Evolutionary conservation across 2,329 filamentous ascomycete species (phyloP), one percentile per base, ranked within the genome.

Genomic region (Epicoccum nigrum): DNA sequence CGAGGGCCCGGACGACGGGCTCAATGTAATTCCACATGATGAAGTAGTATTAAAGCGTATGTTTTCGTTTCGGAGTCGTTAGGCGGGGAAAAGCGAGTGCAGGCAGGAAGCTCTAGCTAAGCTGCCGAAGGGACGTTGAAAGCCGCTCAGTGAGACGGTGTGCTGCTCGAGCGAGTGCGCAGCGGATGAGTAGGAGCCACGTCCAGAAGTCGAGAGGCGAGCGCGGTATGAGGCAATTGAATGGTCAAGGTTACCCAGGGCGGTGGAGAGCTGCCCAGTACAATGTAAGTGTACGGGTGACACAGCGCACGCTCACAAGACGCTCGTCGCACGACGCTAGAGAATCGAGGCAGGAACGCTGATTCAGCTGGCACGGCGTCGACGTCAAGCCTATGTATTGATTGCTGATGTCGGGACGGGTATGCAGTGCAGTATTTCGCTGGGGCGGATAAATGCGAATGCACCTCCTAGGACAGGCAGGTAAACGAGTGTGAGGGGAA

Each of bases 241-340:
- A 54, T 53, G 50, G 32, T 47, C 40, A 47, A 41, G 51, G 55
- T 23, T 15, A 51, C 45, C 58, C 64, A 60, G 54, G 55, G 59
- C 56, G 50, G 56, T 54, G 59, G 64, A 58, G 35, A 46, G 42
- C 20, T 49, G n/a, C n/a, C n/a, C n/a, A n/a, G n/a, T n/a, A n/a
- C n/a, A n/a, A n/a, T n/a, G n/a, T n/a, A n/a, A n/a, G n/a, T n/a
- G 57, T 44, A 55, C 62, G 59, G 53, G 65, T 70, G 54, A 62
- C 59, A 67, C 67, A 61, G 56, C 41, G 54, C 56, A 65, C 57
- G 65, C 64, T 63, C 59, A 62, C 58, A 54, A 39, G 55, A 47
- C 30, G 47, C 27, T 46, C 15, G 68, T 71, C 15, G 60, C 54
- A 67, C 68, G 45, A 52, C 51, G 62, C 68, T 69, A 71, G 69